phyloP scores from a whole-genome alignment of 495 filamentous ascomycete genomes.

The Penicillium subrubescens region DNA sequence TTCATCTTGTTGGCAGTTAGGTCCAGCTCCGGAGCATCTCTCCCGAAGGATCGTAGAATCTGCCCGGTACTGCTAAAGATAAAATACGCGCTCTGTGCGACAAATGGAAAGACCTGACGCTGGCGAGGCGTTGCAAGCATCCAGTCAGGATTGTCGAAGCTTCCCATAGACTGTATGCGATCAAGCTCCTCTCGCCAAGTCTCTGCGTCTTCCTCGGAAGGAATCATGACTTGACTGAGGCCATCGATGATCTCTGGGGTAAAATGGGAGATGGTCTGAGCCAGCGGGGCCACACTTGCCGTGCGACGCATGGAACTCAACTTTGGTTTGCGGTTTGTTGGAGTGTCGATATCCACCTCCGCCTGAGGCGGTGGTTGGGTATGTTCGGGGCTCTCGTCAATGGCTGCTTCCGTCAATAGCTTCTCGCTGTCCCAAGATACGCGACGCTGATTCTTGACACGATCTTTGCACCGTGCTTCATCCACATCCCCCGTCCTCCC shows the following conservation, averaged over 20 bases:
- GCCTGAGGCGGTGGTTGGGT: slow-evolving; percentile 3
- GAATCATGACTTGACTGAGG: slow-evolving; percentile 37
- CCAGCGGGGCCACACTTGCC: slow-evolving; percentile 20
- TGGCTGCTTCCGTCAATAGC: slow-evolving; percentile 32
- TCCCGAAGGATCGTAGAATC: slow-evolving; percentile 65
- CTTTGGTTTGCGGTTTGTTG: slow-evolving; percentile 26
- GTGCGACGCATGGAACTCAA: slow-evolving; percentile 10
- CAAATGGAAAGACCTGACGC: slow-evolving; percentile 54
- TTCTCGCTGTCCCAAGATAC: slow-evolving; percentile 52
- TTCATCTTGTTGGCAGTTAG: slow-evolving; percentile 9
- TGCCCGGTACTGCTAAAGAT: slow-evolving; percentile 67
- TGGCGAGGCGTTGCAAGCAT: slow-evolving; percentile 42
- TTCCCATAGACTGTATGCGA: slow-evolving; percentile 41
- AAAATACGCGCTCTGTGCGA: slow-evolving; percentile 74
- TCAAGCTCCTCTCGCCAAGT: slow-evolving; percentile 45
- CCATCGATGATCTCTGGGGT: slow-evolving; percentile 44
- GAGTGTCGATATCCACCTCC: slow-evolving; percentile 19
- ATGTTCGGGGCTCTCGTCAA: slow-evolving; percentile 15
- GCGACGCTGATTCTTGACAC: slow-evolving; percentile 38
- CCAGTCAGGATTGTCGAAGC: slow-evolving; percentile 45
- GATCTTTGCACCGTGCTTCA: slow-evolving; percentile 19
- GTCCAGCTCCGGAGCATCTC: slow-evolving; percentile 28
- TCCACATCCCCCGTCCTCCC: slow-evolving; percentile 35
- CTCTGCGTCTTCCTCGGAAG: slow-evolving; percentile 41
- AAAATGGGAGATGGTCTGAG: slow-evolving; percentile 48